A percentile compares a stretch with the other conserved stretches of the same genome.
Conservation (phyloP, 208 protist genomes). For the Trichomonas tenax region DNA sequence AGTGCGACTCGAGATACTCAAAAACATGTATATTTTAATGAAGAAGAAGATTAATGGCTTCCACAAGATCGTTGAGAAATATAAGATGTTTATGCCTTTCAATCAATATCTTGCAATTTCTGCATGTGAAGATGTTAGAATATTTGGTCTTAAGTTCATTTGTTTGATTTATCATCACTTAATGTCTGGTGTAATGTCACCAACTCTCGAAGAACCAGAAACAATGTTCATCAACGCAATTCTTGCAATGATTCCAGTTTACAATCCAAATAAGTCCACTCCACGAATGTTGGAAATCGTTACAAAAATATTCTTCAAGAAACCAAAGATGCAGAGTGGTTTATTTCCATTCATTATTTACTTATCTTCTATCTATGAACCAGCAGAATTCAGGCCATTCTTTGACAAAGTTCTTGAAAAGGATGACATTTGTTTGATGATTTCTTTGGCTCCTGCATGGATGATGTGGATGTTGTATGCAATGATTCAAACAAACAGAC, state of each 20-base stretch:
- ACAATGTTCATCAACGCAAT: not conserved
- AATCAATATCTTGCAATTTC: not conserved
- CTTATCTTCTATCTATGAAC: not conserved
- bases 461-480: not conserved
- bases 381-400: not conserved
- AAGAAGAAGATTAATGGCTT: not conserved
- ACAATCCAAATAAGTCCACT: not conserved
- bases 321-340: not conserved
- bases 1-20: not conserved
- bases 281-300: not conserved
- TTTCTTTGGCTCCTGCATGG: not conserved
- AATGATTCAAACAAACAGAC: not conserved
- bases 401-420: not conserved
- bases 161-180: not conserved
- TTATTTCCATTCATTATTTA: not conserved
- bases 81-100: not conserved
- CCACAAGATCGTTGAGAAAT: not conserved
- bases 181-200: not conserved
- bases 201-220: not conserved
- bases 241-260: not conserved
- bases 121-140: not conserved
- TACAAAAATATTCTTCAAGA: not conserved
- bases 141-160: not conserved
- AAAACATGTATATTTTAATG: not conserved
- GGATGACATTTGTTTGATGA: not conserved